Base-by-base conservation (phyloP, 208 protist genomes). In the Trypanosoma cruzi region DNA sequence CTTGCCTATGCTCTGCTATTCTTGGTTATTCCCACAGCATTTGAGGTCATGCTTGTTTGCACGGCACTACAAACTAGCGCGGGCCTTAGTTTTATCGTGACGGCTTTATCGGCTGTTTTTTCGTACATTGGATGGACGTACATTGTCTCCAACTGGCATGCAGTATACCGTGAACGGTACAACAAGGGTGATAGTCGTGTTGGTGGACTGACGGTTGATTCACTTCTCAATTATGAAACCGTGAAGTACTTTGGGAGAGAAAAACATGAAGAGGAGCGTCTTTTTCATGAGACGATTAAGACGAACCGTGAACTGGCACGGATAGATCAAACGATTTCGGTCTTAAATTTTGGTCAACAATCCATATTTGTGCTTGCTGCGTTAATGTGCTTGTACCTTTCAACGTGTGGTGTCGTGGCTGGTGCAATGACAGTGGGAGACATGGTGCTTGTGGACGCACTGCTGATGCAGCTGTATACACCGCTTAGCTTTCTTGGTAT, bases 401-500 rank as follows among this genome's bases (percentile, higher is more conserved):
- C 92, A 20, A 96, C 86, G 16, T 89, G 81, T 57, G 84, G 83
- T 10, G 92, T 98, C 34, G 29, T 95, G 13, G 63, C 85, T 5
- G 94, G 92, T 40, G 71, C 79, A 22, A 90, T 97, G 89, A 95
- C 89, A 11, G 90, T 98, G n/a, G 96, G 97, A 28, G 97, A 98
- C 69, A 86, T 98, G 55, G 96, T 98, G 31, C 77, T 98, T 13
- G 86, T 98, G 4, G 94, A 98, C 70, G 87, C 89, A 22, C 86
- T 99, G 26, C 75, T 99, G 2, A 81, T 98, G 75, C 97, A 99
- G 82, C 88, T 99, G 18, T 98, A 97, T 74, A 86, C 93, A 64
- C 98, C 98, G n/a, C 88, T 99, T n/a, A 98, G 97, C 75, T 98
- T 90, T 71, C 86, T 99, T 31, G 98, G 98, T 59, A 97, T 96